phyloP scores from a whole-genome alignment of 305 asterid species.

The Plantago coronopus region DNA sequence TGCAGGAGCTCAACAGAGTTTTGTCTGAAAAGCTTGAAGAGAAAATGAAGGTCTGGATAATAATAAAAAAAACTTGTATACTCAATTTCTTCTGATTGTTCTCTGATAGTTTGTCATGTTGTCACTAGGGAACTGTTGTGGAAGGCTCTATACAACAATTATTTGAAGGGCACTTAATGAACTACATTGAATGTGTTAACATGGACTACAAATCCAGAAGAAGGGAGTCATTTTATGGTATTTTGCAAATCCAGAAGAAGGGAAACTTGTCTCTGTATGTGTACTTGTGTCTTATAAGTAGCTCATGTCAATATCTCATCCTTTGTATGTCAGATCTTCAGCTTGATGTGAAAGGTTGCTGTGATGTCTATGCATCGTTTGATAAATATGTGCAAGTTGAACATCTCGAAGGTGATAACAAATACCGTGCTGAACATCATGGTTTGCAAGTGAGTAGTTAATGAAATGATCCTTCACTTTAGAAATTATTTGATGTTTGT shows the following conservation, averaged over 20 bases:
- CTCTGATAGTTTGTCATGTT: slow-evolving; percentile 31
- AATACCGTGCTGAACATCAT: slow-evolving; percentile 49
- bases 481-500: slow-evolving; percentile 1
- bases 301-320: slow-evolving; percentile 19
- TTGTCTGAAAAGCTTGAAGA: slow-evolving; percentile 60
- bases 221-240: slow-evolving; percentile 64
- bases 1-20: slow-evolving; percentile 55
- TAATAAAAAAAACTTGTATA: slow-evolving; percentile 7
- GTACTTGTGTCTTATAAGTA: slow-evolving; percentile 8
- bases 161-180: slow-evolving; percentile 64
- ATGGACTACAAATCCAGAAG: slow-evolving; percentile 56
- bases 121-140: slow-evolving; percentile 49
- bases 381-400: slow-evolving; percentile 56
- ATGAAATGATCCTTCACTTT: slow-evolving; percentile 14
- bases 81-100: slow-evolving; percentile 25
- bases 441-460: slow-evolving; percentile 52
- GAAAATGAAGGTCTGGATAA: slow-evolving; percentile 55
- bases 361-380: slow-evolving; percentile 56
- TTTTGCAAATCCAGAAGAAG: background rate
- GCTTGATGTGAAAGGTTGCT: slow-evolving; percentile 67
- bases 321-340: slow-evolving; percentile 49
- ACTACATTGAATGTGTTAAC: slow-evolving; percentile 57
- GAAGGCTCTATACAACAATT: slow-evolving; percentile 59
- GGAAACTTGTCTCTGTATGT: too few relatives aligned
- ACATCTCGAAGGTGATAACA: slow-evolving; percentile 55